A percentile compares a stretch with the other conserved stretches of the same genome.
Conservation (phyloP, 441 rosid genomes). For the Pelargonium fulgidum region DNA sequence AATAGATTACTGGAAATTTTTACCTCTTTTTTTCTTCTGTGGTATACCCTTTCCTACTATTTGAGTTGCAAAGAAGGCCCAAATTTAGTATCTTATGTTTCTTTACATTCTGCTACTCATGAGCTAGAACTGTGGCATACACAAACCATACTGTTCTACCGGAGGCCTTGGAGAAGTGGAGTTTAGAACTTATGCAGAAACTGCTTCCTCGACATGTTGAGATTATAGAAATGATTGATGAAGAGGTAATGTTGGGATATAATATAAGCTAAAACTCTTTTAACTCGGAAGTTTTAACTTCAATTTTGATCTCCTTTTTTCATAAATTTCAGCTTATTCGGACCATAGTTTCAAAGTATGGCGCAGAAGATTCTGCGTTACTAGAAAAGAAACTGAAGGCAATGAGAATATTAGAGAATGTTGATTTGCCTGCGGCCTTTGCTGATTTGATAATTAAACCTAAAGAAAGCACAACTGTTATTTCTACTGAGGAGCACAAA, state of each 20-base stretch:
- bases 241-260: constrained; percentile 54
- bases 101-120: constrained; percentile 15
- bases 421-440: constrained; percentile 66
- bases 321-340: constrained; percentile 47
- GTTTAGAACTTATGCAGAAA: constrained; percentile 79
- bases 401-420: constrained; percentile 86
- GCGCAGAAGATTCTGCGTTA: constrained; percentile 46
- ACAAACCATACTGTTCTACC: constrained; percentile 96
- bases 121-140: constrained; percentile 77
- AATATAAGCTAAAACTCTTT: constrained; percentile 9
- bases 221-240: constrained; percentile 86
- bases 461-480: constrained; percentile 30
- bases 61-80: neutral
- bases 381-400: constrained; percentile 65
- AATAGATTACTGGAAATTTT: neutral
- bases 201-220: constrained; percentile 84
- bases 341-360: constrained; percentile 65
- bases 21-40: too few species aligned
- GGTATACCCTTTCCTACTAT: neutral
- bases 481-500: constrained; percentile 8
- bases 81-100: constrained; percentile 1
- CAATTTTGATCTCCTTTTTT: neutral
- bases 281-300: neutral
- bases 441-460: constrained; percentile 58
- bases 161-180: constrained; percentile 98